Evolutionary conservation across 805 yeast species (phyloP).

Genomic region (Saccharomycopsis vini): DNA sequence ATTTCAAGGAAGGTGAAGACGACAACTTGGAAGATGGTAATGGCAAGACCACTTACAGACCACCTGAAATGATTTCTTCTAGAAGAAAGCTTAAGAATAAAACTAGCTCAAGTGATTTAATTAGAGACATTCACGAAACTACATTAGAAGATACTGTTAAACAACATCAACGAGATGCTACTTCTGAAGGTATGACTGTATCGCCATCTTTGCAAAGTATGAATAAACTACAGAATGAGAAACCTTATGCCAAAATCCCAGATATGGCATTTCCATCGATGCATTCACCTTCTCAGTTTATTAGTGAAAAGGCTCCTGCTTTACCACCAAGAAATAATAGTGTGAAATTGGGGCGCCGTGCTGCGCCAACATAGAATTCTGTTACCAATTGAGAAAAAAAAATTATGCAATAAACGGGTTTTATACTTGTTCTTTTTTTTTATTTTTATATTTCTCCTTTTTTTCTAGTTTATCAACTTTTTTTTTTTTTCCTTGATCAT

Average conservation of each 20-base stretch:
- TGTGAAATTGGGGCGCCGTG: too few relatives aligned
- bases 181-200: too few relatives aligned
- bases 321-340: conserved; percentile 1
- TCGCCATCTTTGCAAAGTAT: too few relatives aligned
- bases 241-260: conserved; percentile 17
- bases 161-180: too few relatives aligned
- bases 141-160: background rate
- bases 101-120: conserved; percentile 8
- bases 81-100: conserved; percentile 34
- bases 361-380: too few relatives aligned
- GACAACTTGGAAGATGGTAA: conserved; percentile 23
- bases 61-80: conserved; percentile 63
- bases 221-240: too few relatives aligned
- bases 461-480: too few relatives aligned
- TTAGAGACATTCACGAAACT: background rate
- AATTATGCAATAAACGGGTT: too few relatives aligned
- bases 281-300: conserved; percentile 1
- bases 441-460: too few relatives aligned
- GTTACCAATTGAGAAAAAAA: too few relatives aligned
- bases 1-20: conserved; percentile 37
- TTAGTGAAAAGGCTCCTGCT: background rate
- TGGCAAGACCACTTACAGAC: conserved; percentile 26
- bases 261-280: conserved; percentile 16
- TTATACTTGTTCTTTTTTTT: too few relatives aligned
- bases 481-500: too few relatives aligned